phyloP scores from a whole-genome alignment of 768 basidiomycete species.

The Boletus huronensis region DNA sequence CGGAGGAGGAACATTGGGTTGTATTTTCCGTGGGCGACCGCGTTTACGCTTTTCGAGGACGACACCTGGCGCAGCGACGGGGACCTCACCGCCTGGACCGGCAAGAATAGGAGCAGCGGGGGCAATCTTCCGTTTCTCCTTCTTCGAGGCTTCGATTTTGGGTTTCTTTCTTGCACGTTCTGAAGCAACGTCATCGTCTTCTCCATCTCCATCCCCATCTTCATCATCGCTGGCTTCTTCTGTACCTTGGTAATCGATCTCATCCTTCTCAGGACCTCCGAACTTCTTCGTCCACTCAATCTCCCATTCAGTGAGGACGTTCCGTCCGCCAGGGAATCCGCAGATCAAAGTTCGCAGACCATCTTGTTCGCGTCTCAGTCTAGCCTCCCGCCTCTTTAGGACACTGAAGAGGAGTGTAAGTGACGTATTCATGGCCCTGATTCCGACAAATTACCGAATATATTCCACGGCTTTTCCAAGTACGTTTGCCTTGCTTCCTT shows the following conservation, averaged over 20 bases:
- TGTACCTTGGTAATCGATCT: constrained; percentile 47
- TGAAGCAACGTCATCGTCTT: constrained; percentile 37
- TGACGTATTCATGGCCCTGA: background rate
- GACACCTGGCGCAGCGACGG: constrained; percentile 29
- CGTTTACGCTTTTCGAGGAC: constrained; percentile 79
- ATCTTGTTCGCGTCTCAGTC: constrained; percentile 70
- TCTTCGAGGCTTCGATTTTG: constrained; percentile 46
- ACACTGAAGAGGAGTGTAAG: constrained; percentile 44
- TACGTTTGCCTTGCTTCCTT: constrained; percentile 88
- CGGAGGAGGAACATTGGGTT: constrained; percentile 42
- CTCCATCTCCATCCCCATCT: constrained; percentile 41
- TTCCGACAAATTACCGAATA: constrained; percentile 48
- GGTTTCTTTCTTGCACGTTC: constrained; percentile 61
- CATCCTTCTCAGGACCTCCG: constrained; percentile 73
- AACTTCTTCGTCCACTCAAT: constrained; percentile 67
- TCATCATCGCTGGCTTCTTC: constrained; percentile 45
- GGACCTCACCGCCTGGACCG: constrained; percentile 17
- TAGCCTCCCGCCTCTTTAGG: constrained; percentile 70
- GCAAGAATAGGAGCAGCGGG: constrained; percentile 21
- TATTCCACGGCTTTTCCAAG: constrained; percentile 90
- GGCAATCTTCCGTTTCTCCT: constrained; percentile 39
- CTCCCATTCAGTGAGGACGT: constrained; percentile 73
- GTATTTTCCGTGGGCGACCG: constrained; percentile 74
- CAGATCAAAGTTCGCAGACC: constrained; percentile 67
- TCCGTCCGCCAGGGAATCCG: constrained; percentile 72